Conservation (phyloP, 1,139 yeast genomes). For the Geotrichum macrosporum region DNA sequence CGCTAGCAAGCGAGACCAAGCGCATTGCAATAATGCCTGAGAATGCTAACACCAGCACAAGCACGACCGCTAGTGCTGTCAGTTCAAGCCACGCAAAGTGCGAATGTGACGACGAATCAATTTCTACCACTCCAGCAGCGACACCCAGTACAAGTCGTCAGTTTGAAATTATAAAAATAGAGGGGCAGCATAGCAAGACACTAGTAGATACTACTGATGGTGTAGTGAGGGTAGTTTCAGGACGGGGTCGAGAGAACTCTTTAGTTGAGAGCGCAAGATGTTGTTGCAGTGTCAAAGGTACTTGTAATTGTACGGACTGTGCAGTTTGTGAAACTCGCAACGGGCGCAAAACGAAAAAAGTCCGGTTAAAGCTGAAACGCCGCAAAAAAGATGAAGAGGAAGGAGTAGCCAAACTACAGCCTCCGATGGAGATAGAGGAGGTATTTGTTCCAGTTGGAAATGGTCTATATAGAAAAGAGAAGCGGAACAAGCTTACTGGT, state of each 20-base stretch:
- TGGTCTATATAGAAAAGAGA: slow-evolving; percentile 33
- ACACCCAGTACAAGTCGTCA: neutral
- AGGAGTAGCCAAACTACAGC: neutral
- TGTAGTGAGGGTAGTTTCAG: slow-evolving; percentile 25
- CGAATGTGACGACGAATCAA: slow-evolving; percentile 7
- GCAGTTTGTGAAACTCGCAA: slow-evolving; percentile 2
- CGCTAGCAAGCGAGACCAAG: slow-evolving; percentile 36
- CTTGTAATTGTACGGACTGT: slow-evolving; percentile 13
- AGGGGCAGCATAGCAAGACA: slow-evolving; percentile 28
- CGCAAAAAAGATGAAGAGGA: slow-evolving; percentile 20
- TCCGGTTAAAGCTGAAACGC: slow-evolving; percentile 22
- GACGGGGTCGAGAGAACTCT: slow-evolving; percentile 10
- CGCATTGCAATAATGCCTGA: slow-evolving; percentile 34
- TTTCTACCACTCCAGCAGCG: neutral
- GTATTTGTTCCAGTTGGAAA: slow-evolving; percentile 38
- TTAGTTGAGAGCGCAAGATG: slow-evolving; percentile 6
- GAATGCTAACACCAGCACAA: slow-evolving; percentile 16
- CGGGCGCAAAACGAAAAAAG: slow-evolving; percentile 15
- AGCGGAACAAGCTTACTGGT: slow-evolving; percentile 19
- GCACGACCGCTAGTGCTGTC: too few species aligned
- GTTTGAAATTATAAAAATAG: slow-evolving; percentile 27
- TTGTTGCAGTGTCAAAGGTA: slow-evolving; percentile 10
- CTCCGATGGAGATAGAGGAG: slow-evolving; percentile 11
- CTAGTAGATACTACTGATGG: slow-evolving; percentile 30
- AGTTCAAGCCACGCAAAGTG: slow-evolving; percentile 2